phyloP scores from a whole-genome alignment of 2,329 filamentous ascomycete species.

The Aspergillus sp. region DNA sequence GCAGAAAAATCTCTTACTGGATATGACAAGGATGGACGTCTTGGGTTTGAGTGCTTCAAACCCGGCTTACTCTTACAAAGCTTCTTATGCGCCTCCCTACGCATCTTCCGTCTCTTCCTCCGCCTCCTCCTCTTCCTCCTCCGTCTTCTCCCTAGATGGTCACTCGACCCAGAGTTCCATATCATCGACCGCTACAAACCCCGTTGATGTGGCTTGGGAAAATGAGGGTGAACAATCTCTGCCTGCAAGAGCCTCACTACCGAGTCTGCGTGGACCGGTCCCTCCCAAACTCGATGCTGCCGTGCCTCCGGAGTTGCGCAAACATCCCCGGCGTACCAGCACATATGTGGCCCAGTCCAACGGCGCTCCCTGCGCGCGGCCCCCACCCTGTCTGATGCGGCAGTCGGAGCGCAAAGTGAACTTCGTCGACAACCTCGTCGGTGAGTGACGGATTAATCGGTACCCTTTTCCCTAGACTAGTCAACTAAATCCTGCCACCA shows the following conservation, averaged over 20 bases:
- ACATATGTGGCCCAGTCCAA: slow-evolving; percentile 48
- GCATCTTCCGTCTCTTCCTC: slow-evolving; percentile 66
- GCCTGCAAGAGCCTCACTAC: slow-evolving; percentile 18
- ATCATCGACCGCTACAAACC: slow-evolving; percentile 59
- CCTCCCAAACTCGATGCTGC: slow-evolving; percentile 26
- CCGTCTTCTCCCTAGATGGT: slow-evolving; percentile 66
- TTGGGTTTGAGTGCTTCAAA: slow-evolving; percentile 36
- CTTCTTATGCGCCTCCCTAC: slow-evolving; percentile 50
- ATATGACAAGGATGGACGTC: slow-evolving; percentile 41
- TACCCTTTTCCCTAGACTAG: slow-evolving; percentile 13
- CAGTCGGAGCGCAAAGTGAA: slow-evolving; percentile 88
- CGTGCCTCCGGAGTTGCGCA: slow-evolving; percentile 36
- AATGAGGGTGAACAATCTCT: slow-evolving; percentile 27
- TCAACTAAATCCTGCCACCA: slow-evolving; percentile 40
- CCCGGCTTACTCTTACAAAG: slow-evolving; percentile 30
- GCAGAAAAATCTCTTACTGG: slow-evolving; percentile 20
- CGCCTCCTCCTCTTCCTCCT: slow-evolving; percentile 68
- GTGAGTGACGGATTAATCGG: slow-evolving; percentile 56
- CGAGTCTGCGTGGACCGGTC: slow-evolving; percentile 15
- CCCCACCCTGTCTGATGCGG: slow-evolving; percentile 69
- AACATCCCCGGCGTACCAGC: slow-evolving; percentile 48
- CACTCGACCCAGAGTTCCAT: slow-evolving; percentile 62
- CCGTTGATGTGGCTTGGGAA: slow-evolving; percentile 48
- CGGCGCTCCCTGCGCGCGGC: slow-evolving; percentile 45
- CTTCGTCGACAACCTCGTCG: slow-evolving; percentile 95